Base-by-base conservation (phyloP, 208 protist species). In the Crithidia thermophila region DNA sequence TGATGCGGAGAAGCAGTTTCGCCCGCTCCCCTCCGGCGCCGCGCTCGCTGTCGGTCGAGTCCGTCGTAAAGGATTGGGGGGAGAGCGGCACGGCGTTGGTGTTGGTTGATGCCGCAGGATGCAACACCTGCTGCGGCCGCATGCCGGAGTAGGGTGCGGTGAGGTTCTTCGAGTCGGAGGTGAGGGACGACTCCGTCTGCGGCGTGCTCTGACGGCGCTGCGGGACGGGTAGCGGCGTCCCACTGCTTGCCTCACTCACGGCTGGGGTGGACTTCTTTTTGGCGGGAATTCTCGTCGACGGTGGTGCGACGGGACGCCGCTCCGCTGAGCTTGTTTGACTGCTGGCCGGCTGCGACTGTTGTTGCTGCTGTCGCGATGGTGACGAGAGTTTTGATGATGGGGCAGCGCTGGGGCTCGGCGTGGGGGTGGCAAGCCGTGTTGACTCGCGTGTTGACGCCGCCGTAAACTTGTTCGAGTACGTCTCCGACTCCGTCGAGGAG, bases 1-100 rank as follows among this genome's bases (percentile, higher is more conserved):
- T 52, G 23, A 79, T 60, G 30, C 72, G 75, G n/a, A 55, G 60
- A 14, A 79, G 42, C 36, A 85, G 67, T n/a, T n/a, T 66, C 18
- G 58, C 58, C 1, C 72, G 77, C 40, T 75, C 63, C 33, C 53
- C 55, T 2, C 58, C 58, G 0, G 1, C 43, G 4, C 27, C 58
- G 0, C 27, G 42, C 13, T 43, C 20, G 23, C 43, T 51, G 7
- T 18, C 56, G n/a, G 4, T 14, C 30, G 58, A 64, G 45, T 10
- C 30, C 0, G 40, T 11, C 11, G 43, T 43, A 34, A 49, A 40
- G 34, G 50, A 45, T 25, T 36, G n/a, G 0, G 43, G n/a, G 14
- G 46, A 33, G 43, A 42, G 14, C 43, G 18, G 14, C 39, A 46
- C 14, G 45, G 27, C 8, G 39, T 31, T 5, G 23, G 16, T 18